phyloP scores from a whole-genome alignment of 1,139 yeast species.

The Protomyces lactucae-debilis region DNA sequence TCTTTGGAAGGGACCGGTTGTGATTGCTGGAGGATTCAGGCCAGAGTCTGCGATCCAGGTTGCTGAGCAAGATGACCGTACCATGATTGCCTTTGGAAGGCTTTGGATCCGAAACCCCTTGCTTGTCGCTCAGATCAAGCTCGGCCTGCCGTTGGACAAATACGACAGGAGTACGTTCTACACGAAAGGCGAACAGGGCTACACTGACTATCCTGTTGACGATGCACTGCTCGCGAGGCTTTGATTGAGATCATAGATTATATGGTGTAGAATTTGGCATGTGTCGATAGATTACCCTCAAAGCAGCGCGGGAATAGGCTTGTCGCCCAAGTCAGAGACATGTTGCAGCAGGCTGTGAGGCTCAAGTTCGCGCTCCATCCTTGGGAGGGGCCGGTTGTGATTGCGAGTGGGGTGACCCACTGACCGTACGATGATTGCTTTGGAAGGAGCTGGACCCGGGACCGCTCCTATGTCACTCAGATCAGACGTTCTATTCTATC shows the following conservation, averaged over 20 bases:
- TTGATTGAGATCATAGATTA: no score
- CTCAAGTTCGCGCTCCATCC: constrained; percentile 41
- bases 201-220: constrained; percentile 28
- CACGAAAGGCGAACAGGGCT: constrained; percentile 30
- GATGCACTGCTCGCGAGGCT: not conserved
- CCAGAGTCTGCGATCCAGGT: constrained; percentile 33
- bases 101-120: constrained; percentile 54
- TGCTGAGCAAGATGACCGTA: constrained; percentile 37
- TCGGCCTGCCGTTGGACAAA: constrained; percentile 42
- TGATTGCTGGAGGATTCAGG: constrained; percentile 47
- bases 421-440: constrained; percentile 42
- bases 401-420: constrained; percentile 47
- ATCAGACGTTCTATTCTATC: constrained; percentile 37
- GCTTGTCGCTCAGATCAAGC: constrained; percentile 44
- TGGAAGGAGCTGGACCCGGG: constrained; percentile 49
- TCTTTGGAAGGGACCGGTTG: constrained; percentile 48
- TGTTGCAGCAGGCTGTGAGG: constrained; percentile 21
- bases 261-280: no score
- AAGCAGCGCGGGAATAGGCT: no score
- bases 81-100: constrained; percentile 47
- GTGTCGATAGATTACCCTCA: no score
- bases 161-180: constrained; percentile 45
- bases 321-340: no score
- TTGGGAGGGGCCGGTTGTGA: constrained; percentile 47
- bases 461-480: constrained; percentile 48